phyloP scores from a whole-genome alignment of 2,329 filamentous ascomycete species.

The Pezicula radicicola region DNA sequence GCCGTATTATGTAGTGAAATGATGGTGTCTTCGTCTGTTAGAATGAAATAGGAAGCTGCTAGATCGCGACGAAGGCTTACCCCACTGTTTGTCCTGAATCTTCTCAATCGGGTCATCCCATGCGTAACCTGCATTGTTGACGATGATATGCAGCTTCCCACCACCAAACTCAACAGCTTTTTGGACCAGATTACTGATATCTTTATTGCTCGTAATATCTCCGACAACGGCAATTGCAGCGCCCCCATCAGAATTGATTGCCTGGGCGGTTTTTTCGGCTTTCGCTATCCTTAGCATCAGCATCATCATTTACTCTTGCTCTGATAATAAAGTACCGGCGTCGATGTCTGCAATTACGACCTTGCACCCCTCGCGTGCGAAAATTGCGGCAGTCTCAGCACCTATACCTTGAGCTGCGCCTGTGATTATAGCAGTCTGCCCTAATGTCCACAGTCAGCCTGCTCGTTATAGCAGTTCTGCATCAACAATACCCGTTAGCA shows the following conservation, averaged over 20 bases:
- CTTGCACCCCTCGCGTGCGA: slow-evolving; percentile 55
- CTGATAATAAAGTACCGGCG: slow-evolving; percentile 16
- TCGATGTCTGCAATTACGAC: slow-evolving; percentile 64
- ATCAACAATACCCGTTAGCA: not conserved
- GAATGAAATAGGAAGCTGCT: not conserved
- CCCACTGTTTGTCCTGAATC: slow-evolving; percentile 52
- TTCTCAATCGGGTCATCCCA: slow-evolving; percentile 53
- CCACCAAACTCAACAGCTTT: slow-evolving; percentile 46
- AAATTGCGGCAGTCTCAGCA: slow-evolving; percentile 58
- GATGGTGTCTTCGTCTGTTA: slow-evolving; percentile 35
- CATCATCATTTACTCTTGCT: not conserved
- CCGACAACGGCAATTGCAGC: slow-evolving; percentile 41
- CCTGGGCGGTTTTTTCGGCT: not conserved
- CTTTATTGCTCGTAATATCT: slow-evolving; percentile 44
- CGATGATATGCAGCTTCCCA: slow-evolving; percentile 50
- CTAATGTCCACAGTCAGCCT: not conserved
- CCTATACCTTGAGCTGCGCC: slow-evolving; percentile 64
- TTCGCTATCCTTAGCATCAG: slow-evolving; percentile 28
- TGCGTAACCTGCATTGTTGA: slow-evolving; percentile 50
- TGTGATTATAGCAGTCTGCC: slow-evolving; percentile 40
- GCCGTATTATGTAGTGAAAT: slow-evolving; percentile 47
- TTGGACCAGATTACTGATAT: slow-evolving; percentile 43
- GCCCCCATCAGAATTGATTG: slow-evolving; percentile 41
- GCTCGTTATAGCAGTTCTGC: not conserved
- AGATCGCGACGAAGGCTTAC: not conserved